phyloP scores from a whole-genome alignment of 805 yeast genomes.

The Gaillardinia entomophila region DNA sequence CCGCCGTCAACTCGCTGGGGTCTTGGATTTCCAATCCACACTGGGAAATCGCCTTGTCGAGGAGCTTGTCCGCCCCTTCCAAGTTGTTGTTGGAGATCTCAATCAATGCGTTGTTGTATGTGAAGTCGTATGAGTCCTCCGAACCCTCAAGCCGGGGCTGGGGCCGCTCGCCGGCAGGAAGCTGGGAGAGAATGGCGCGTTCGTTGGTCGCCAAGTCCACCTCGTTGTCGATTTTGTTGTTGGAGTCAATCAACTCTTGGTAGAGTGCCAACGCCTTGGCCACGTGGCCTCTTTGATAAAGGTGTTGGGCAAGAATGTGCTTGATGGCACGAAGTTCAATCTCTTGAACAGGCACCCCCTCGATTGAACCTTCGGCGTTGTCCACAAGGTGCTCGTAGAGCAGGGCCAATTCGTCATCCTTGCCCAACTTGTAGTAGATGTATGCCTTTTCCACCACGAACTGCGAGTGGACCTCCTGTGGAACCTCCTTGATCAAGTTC shows the following conservation, averaged over 20 bases:
- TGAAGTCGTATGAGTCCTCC: conserved; percentile 46
- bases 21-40: conserved; percentile 36
- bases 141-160: conserved; percentile 6
- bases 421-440: conserved; percentile 52
- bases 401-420: conserved; percentile 21
- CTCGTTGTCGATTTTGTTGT: conserved; percentile 36
- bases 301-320: conserved; percentile 51
- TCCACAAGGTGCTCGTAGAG: conserved; percentile 4
- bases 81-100: conserved; percentile 37
- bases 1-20: conserved; percentile 42
- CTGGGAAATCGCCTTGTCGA: conserved; percentile 40
- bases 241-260: conserved; percentile 26
- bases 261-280: conserved; percentile 43
- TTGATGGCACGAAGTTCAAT: conserved; percentile 30
- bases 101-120: conserved; percentile 56
- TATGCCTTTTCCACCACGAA: conserved; percentile 52
- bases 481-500: conserved; percentile 34
- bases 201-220: conserved; percentile 59
- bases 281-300: conserved; percentile 42
- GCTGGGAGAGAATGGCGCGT: conserved; percentile 59
- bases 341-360: conserved; percentile 8
- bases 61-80: conserved; percentile 32
- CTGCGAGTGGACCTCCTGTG: conserved; percentile 27
- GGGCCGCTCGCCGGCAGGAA: conserved; percentile 9
- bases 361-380: conserved; percentile 4